These are phyloP conservation scores for Suhomyces chickasaworum DNA, from an alignment of 1,139 yeast species.

Conservation along the genomic window DNA sequence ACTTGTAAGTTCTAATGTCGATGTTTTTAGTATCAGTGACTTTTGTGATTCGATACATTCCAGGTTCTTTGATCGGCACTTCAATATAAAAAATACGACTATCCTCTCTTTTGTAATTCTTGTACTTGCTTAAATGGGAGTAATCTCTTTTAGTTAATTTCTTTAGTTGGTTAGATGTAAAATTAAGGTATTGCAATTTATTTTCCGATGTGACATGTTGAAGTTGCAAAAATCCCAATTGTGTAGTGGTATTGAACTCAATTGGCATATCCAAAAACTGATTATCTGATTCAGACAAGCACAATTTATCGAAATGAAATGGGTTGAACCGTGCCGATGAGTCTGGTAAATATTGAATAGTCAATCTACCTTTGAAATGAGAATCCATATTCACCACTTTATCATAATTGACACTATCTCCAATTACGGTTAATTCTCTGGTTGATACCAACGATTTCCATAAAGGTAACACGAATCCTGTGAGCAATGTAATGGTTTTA, in stretches of 20 bases:
- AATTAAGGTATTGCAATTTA: slow-evolving; percentile 51
- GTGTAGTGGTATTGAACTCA: slow-evolving; percentile 77
- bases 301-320: slow-evolving; percentile 55
- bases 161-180: slow-evolving; percentile 57
- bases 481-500: slow-evolving; percentile 37
- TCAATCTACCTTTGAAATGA: slow-evolving; percentile 83
- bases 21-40: slow-evolving; percentile 68
- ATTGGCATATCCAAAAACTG: slow-evolving; percentile 58
- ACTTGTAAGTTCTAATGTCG: slow-evolving; percentile 62
- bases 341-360: slow-evolving; percentile 88
- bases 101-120: slow-evolving; percentile 27
- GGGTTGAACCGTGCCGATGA: slow-evolving; percentile 87
- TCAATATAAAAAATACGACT: slow-evolving; percentile 49
- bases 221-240: slow-evolving; percentile 67
- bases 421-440: slow-evolving; percentile 71
- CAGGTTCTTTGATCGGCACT: slow-evolving; percentile 66
- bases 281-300: slow-evolving; percentile 47
- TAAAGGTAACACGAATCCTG: slow-evolving; percentile 37
- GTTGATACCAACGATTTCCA: slow-evolving; percentile 51
- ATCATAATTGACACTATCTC: slow-evolving; percentile 48
- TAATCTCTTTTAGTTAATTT: slow-evolving; percentile 47
- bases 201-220: slow-evolving; percentile 61
- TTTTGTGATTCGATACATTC: slow-evolving; percentile 66
- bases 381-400: slow-evolving; percentile 60
- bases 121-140: slow-evolving; percentile 31